Evolutionary conservation across 306 rosid species (phyloP).

Genomic region (Arachis stenosperma): DNA sequence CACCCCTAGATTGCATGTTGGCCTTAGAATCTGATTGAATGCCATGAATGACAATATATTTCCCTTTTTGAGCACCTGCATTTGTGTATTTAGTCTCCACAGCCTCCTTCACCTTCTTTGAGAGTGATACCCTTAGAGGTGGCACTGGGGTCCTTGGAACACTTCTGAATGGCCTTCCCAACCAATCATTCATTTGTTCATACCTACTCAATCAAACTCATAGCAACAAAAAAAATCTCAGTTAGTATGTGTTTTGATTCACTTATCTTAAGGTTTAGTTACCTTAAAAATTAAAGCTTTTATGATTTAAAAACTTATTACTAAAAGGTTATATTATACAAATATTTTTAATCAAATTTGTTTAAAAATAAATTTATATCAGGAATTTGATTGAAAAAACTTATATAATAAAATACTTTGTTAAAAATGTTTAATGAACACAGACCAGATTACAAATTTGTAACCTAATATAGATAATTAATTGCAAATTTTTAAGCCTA

Average conservation of each 20-base stretch:
- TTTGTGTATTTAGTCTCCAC: constrained; percentile 68
- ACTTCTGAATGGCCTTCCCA: constrained; percentile 68
- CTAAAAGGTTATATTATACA: too few species aligned
- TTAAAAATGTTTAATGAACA: too few species aligned
- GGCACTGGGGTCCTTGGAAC: constrained; percentile 67
- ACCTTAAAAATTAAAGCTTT: too few species aligned
- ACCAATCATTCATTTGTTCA: constrained; percentile 90
- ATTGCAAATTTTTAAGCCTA: too few species aligned
- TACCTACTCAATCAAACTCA: constrained; percentile 62
- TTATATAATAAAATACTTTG: too few species aligned
- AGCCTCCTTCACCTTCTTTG: constrained; percentile 81
- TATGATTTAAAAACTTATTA: too few species aligned
- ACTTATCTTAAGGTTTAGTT: background rate
- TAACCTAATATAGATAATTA: too few species aligned
- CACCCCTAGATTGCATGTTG: constrained; percentile 92
- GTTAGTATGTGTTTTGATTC: constrained; percentile 4
- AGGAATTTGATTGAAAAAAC: too few species aligned
- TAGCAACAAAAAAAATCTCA: constrained; percentile 4
- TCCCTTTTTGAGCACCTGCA: constrained; percentile 69
- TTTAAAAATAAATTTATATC: too few species aligned
- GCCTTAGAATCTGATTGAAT: constrained; percentile 89
- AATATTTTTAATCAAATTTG: too few species aligned
- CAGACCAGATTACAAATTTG: too few species aligned
- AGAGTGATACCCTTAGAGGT: constrained; percentile 69
- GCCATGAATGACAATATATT: constrained; percentile 84